phyloP scores from a whole-genome alignment of 495 filamentous ascomycete genomes.

The Annulohypoxylon maeteangense region DNA sequence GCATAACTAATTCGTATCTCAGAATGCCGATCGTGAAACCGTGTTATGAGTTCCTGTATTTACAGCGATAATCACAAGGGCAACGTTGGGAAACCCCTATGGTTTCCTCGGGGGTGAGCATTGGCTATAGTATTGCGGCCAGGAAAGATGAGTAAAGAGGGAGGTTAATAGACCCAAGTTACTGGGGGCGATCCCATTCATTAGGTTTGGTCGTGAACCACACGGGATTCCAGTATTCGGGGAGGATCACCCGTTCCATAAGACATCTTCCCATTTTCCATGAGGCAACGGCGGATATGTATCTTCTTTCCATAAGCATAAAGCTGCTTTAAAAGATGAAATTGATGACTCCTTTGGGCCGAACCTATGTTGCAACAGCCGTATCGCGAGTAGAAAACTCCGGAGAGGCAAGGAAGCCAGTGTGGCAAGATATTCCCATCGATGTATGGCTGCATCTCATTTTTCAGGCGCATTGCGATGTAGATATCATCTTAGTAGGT shows the following conservation, averaged over 20 bases:
- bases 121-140: not conserved
- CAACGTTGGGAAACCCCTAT: not conserved
- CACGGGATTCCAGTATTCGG: not conserved
- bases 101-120: not conserved
- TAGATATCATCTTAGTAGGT: not conserved
- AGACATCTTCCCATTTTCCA: not conserved
- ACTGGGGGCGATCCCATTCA: not conserved
- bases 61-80: not conserved
- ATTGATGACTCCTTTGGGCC: not conserved
- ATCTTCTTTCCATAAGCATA: not conserved
- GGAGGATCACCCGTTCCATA: not conserved
- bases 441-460: too few species aligned
- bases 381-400: not conserved
- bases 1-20: constrained; percentile 1
- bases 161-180: not conserved
- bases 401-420: not conserved
- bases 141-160: not conserved
- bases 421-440: too few species aligned
- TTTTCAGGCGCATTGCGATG: too few species aligned
- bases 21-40: not conserved
- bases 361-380: not conserved
- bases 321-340: not conserved
- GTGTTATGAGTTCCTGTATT: not conserved
- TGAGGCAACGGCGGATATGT: not conserved
- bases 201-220: not conserved